These are phyloP conservation scores for Saccharomycopsis oosterbeekiorum DNA, from an alignment of 805 yeast genomes.

Conservation along the genomic window DNA sequence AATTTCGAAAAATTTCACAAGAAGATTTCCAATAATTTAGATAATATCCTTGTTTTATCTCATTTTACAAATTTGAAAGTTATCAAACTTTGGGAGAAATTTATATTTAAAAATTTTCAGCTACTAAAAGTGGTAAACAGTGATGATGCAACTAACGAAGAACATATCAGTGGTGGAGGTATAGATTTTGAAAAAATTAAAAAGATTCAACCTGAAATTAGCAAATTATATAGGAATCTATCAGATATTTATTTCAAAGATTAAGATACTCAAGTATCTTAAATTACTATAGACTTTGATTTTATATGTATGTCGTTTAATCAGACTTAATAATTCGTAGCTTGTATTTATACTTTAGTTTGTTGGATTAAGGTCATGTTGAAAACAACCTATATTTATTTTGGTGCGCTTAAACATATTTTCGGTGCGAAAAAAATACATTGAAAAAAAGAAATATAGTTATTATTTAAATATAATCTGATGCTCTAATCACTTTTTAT, in stretches of 20 bases:
- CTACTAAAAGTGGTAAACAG: background rate
- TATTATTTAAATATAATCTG: no score
- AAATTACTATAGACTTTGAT: background rate
- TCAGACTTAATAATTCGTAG: background rate
- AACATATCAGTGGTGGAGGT: background rate
- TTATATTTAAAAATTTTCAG: background rate
- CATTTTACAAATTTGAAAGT: constrained; percentile 3
- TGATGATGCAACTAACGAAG: background rate
- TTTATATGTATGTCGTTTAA: background rate
- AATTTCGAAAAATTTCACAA: constrained; percentile 7
- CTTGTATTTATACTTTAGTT: background rate
- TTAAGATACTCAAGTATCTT: no score
- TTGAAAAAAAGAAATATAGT: no score
- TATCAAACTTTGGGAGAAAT: background rate
- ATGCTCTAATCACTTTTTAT: no score
- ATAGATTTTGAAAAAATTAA: background rate
- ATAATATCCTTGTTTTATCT: constrained; percentile 7
- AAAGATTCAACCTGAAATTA: background rate
- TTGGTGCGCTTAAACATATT: background rate
- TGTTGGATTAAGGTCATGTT: background rate
- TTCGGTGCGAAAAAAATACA: background rate
- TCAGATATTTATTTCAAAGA: background rate
- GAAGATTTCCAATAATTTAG: constrained; percentile 2
- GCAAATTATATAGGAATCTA: background rate
- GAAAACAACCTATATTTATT: background rate